Percentiles rank a stretch among this genome's conserved stretches.
Evolutionary conservation across 495 filamentous ascomycete species (phyloP).

Genomic region (Cudoniella acicularis): DNA sequence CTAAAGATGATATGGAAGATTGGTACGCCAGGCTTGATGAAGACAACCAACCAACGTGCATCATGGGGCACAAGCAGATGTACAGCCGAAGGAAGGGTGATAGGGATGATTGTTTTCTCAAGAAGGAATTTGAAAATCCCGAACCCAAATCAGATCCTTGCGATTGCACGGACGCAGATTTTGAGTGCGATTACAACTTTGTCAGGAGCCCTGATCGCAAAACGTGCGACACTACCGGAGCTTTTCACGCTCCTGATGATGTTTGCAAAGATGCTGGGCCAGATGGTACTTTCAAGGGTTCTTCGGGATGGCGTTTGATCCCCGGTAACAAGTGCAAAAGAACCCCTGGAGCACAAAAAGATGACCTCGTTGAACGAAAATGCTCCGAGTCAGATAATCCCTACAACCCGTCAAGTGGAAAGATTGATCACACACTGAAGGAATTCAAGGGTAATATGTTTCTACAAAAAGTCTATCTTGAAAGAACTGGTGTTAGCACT

Average conservation of each 20-base stretch:
- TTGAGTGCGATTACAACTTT: conserved; percentile 94
- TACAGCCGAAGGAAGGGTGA: conserved; percentile 79
- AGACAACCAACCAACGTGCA: conserved; percentile 73
- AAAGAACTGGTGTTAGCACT: conserved; percentile 62
- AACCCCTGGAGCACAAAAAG: conserved; percentile 48
- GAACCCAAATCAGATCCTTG: conserved; percentile 61
- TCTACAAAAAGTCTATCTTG: conserved; percentile 73
- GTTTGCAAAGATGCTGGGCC: conserved; percentile 63
- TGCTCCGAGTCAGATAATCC: conserved; percentile 41
- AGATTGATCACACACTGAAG: conserved; percentile 53
- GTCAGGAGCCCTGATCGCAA: conserved; percentile 44
- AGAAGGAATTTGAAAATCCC: conserved; percentile 76
- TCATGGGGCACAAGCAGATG: conserved; percentile 92
- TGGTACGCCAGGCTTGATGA: conserved; percentile 83
- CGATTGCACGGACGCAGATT: conserved; percentile 77
- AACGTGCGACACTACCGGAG: conserved; percentile 55
- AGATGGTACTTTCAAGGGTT: conserved; percentile 69
- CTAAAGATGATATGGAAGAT: conserved; percentile 73
- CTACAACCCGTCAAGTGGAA: conserved; percentile 47
- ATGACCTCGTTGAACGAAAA: conserved; percentile 54
- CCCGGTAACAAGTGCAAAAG: conserved; percentile 83
- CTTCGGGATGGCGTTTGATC: conserved; percentile 87
- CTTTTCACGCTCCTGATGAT: conserved; percentile 46
- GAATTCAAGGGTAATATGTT: conserved; percentile 55
- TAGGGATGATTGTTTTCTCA: conserved; percentile 84